Evolutionary conservation across 176 grass and related monocot genomes (phyloP), one percentile per base, ranked within the genome.

Genomic region (Eleusine coracana): DNA sequence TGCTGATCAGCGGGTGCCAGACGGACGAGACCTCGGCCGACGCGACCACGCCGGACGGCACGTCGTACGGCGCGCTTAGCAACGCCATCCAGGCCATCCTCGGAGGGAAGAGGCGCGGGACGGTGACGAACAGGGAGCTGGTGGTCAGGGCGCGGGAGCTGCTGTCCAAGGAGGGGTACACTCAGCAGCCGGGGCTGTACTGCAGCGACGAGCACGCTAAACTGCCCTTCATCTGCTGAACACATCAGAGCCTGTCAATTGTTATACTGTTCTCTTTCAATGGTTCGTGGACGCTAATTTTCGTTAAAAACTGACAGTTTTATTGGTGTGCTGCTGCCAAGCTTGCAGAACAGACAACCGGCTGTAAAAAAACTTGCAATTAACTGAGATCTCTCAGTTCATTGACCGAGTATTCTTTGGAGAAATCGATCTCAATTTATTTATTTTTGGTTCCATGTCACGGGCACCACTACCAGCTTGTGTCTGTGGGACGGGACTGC

Each of bases 1-100:
- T 99, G 0, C 68, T 99, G 59, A 81, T 99, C 86, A 96, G 96
- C 56, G 96, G 96, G 61, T 99, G 93, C 86, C 96, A 99, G 85
- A 92, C 96, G 12, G 89, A 94, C 84, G 87, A 99, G 75, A 93
- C 91, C 12, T 99, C 96, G 29, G 96, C 93, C 6, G 96, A 99
- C 72, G 93, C 91, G 0, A 93, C 70, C 17, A 80, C 78, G 17
- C 4, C 64, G 18, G 71, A 88, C 16, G 93, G 90, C 68, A 29
- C 61, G 88, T 90, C 96, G 2, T 99, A 93, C 42, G 96, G 96
- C 62, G 96, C 93, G 20, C 92, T 94, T 18, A 96, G 96, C 91
- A 89, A 96, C 62, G 91, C 89, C 13, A 96, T 96, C 70, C 91
- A 99, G 87, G 15, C 51, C 67, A 81, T 99, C 72, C 86, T 99